phyloP scores from a whole-genome alignment of 176 grass and related monocot genomes.

The Avena eriantha region DNA sequence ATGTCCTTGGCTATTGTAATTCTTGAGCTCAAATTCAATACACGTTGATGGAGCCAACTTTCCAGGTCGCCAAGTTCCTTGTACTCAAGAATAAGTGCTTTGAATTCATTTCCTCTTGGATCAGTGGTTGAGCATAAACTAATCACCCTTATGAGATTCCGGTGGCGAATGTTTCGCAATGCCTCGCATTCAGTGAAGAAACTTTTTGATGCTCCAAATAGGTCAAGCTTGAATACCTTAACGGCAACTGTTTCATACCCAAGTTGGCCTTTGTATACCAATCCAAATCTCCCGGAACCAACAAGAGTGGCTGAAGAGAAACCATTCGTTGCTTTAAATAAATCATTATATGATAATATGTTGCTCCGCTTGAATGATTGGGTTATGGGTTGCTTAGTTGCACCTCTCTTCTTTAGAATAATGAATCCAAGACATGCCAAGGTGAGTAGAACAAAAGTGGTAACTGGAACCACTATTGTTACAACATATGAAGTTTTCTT shows the following conservation, averaged over 20 bases:
- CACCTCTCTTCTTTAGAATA: neutral
- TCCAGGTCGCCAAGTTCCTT: neutral
- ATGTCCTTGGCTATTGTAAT: neutral
- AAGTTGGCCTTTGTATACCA: neutral
- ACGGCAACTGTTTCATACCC: neutral
- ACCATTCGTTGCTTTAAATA: neutral
- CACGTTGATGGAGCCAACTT: neutral
- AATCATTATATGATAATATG: constrained; percentile 1
- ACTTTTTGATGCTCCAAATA: neutral
- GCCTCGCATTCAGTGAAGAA: neutral
- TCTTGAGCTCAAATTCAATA: neutral
- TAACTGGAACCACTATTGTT: neutral
- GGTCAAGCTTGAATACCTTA: constrained; percentile 19
- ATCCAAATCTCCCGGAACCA: neutral
- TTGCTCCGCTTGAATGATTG: neutral
- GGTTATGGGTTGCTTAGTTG: neutral
- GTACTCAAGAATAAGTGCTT: constrained; percentile 15
- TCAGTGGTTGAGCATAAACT: constrained; percentile 5
- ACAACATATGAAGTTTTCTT: neutral
- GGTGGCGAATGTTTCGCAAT: neutral
- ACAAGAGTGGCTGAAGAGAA: neutral
- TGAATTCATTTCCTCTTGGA: constrained; percentile 15
- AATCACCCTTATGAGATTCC: neutral
- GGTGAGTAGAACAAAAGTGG: neutral
- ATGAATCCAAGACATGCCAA: neutral